Evolutionary conservation across 2,329 filamentous ascomycete species (phyloP), one percentile per base, ranked within the genome.

Genomic region (Chaetomium globosum): DNA sequence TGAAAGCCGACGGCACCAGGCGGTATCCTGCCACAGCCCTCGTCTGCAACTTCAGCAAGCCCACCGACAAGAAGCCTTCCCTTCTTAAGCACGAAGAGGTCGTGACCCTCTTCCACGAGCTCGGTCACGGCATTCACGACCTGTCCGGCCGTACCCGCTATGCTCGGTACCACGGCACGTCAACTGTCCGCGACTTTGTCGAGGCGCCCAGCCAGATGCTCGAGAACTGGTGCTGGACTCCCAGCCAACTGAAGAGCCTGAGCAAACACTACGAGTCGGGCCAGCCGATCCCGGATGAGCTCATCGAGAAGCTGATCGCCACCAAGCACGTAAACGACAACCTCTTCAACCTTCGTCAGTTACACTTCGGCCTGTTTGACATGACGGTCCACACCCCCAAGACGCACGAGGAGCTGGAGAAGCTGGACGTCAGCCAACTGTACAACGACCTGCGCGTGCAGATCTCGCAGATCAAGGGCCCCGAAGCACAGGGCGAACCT

Each of bases 21-120:
- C 83, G 87, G 64, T 93, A 93, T 75, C 90, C 91, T 6, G 89
- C 89, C 1, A 94, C 91, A 0, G 89, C 91, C 1, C 81, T 94
- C 12, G 90, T 94, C 12, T 94, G 91, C 83, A 94, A 94, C 79
- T 94, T 94, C 76, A 90, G 87, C 74, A 93, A 93, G 78, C 89
- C 91, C 2, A 90, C 89, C 1, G 80, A 86, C 10, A 89, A 85
- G 74, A 93, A 92, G 77, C 91, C 91, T 4, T 90, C 87, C 26
- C 82, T 94, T 3, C 83, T 95, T 51, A 93, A 93, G 82, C 91
- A 94, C 73, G 88, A 91, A 62, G 90, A 94, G 76, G 89, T 93
- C 2, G 88, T 92, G 12, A 93, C 91, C 0, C 83, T 94, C 10
- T 94, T 95, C 84, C 90, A 95, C 73, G 88, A 91, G 75, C 80